A percentile compares a stretch with the other conserved stretches of the same genome.
Conservation (phyloP, 805 yeast species). For the Lipomyces orientalis region DNA sequence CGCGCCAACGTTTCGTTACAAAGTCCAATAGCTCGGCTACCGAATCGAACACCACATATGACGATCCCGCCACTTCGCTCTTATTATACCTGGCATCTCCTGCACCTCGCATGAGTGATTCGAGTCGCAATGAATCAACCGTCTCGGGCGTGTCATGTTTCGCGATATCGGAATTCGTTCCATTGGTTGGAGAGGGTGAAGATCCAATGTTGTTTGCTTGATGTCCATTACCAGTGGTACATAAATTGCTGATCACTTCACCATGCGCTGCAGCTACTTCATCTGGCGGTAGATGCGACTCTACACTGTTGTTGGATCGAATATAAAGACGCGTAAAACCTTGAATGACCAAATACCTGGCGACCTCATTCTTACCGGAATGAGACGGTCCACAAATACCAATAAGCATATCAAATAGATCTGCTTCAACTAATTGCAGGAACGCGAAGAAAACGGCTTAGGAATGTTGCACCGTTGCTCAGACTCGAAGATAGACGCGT, state of each 20-base stretch:
- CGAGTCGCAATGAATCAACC: background rate
- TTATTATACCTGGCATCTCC: constrained; percentile 37
- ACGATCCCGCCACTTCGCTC: background rate
- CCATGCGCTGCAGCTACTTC: constrained; percentile 5
- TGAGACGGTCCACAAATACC: constrained; percentile 75
- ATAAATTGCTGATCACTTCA: constrained; percentile 19
- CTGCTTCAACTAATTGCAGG: background rate
- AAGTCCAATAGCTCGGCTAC: constrained; percentile 58
- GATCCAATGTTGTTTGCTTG: background rate
- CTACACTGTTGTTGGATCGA: constrained; percentile 5
- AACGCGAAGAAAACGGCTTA: background rate
- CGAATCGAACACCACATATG: constrained; percentile 45
- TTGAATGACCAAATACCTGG: constrained; percentile 56
- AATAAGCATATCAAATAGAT: constrained; percentile 61
- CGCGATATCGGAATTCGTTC: background rate
- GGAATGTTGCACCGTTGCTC: background rate
- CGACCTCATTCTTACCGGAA: constrained; percentile 71
- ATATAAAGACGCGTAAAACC: constrained; percentile 33
- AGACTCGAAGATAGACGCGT: background rate
- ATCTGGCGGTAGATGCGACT: constrained; percentile 15
- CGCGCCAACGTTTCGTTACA: constrained; percentile 71
- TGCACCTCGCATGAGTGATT: constrained; percentile 23
- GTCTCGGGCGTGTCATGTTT: background rate
- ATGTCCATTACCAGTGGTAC: background rate
- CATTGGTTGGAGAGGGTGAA: background rate